Evolutionary conservation across 2,329 filamentous ascomycete species (phyloP), one percentile per base, ranked within the genome.

Genomic region (Metarhizium robertsii): DNA sequence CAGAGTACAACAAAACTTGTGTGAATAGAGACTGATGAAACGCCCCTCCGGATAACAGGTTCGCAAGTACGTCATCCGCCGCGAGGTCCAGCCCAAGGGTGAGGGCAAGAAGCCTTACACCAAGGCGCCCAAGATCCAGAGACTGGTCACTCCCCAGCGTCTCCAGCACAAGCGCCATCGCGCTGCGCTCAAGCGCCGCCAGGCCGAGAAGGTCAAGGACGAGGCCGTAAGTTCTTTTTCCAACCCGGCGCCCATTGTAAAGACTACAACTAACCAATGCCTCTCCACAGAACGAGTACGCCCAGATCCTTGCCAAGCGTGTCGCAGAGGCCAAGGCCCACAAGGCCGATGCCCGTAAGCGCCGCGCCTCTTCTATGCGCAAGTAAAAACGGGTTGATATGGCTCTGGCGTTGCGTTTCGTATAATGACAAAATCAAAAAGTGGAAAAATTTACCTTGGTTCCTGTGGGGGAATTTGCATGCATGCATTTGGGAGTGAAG

Each of bases 81-180:
- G 94, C 77, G 94, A 97, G 78, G 86, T 99, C 71, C 86, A 91
- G 81, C 89, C 90, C 75, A 95, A 95, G 88, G 88, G 87, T 73
- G 94, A 97, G 84, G 92, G 91, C 80, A 95, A 94, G 82, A 88
- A 90, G 81, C 79, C 92, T 70, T 97, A 97, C 87, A 96, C 92
- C 88, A 99, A 99, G 90, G 94, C 94, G 71, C 94, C 94, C 78
- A 95, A 92, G 85, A 99, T 99, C 81, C 94, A 99, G 87, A 90
- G 94, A 76, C 90, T 99, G 70, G 91, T 99, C 71, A 99, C 94
- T 73, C 94, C 94, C 76, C 94, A 97, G 83, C 94, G 94, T 77
- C 91, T 99, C 74, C 94, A 99, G 86, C 94, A 96, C 88, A 99
- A 97, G 90, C 91, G 94, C 73, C 94, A 97, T 84, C 85, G 92